A percentile compares a stretch with the other conserved stretches of the same genome.
phyloP scores from a whole-genome alignment of 768 basidiomycete genomes.

The Suillus tomentosus region DNA sequence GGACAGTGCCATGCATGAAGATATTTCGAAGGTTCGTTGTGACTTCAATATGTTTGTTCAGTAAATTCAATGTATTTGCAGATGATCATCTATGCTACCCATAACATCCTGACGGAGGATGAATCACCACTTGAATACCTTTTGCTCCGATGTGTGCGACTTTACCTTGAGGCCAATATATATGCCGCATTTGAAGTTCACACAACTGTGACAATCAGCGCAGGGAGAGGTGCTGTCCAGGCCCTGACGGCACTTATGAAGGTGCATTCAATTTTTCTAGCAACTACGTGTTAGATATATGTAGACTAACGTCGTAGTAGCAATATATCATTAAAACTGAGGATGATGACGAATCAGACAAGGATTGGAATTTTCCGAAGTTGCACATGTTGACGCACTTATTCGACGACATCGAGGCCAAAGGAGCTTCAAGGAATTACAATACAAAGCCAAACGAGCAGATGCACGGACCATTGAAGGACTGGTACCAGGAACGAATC shows the following conservation, averaged over 20 bases:
- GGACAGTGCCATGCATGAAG: conserved; percentile 39
- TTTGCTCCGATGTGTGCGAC: conserved; percentile 30
- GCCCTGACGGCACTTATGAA: conserved; percentile 23
- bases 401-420: conserved; percentile 33
- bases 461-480: conserved; percentile 29
- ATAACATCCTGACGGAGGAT: conserved; percentile 25
- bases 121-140: conserved; percentile 21
- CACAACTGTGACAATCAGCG: conserved; percentile 27
- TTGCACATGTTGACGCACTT: conserved; percentile 33
- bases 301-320: neutral
- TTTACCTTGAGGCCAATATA: conserved; percentile 35
- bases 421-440: conserved; percentile 35
- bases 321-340: conserved; percentile 5
- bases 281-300: neutral
- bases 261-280: conserved; percentile 16
- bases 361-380: conserved; percentile 38
- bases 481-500: conserved; percentile 26
- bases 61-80: conserved; percentile 20
- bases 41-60: neutral
- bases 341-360: neutral
- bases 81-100: conserved; percentile 24
- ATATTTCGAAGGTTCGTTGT: conserved; percentile 36
- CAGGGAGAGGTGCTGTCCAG: conserved; percentile 21
- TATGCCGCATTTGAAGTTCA: conserved; percentile 35
- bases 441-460: conserved; percentile 37